Percentiles rank a stretch among this genome's conserved stretches.
These are phyloP conservation scores for Pythium vanterpoolii DNA, from an alignment of 352 stramenopile species.

Conservation along the genomic window DNA sequence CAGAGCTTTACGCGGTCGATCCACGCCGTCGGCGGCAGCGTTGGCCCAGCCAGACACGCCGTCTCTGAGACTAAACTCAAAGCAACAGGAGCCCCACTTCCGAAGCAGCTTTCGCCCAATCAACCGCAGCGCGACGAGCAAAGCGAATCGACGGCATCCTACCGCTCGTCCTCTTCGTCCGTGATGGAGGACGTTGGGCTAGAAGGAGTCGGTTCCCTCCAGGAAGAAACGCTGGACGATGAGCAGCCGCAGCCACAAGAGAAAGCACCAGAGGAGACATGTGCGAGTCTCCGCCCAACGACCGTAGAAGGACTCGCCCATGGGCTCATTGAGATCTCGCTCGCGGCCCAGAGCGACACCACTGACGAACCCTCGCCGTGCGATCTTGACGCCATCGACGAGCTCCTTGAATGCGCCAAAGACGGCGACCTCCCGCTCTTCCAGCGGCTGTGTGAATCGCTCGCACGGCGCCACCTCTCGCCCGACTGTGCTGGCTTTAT, in stretches of 20 bases:
- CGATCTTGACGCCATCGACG: slow-evolving; percentile 50
- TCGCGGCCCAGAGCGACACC: slow-evolving; percentile 18
- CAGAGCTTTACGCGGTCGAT: slow-evolving; percentile 31
- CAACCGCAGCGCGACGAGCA: slow-evolving; percentile 5
- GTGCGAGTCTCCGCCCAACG: neutral
- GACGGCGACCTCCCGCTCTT: slow-evolving; percentile 52
- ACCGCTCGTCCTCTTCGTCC: slow-evolving; percentile 4
- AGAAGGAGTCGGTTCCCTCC: slow-evolving; percentile 4
- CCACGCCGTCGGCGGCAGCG: slow-evolving; percentile 1
- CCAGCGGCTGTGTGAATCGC: slow-evolving; percentile 37
- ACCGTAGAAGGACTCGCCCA: neutral
- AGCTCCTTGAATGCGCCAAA: slow-evolving; percentile 64
- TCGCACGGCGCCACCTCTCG: slow-evolving; percentile 37
- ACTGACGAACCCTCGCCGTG: slow-evolving; percentile 11
- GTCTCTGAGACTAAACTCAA: slow-evolving; percentile 7
- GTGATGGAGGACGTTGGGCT: slow-evolving; percentile 11
- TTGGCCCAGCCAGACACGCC: neutral
- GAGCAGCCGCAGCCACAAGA: neutral
- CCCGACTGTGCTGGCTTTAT: slow-evolving; percentile 60
- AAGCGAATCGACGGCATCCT: slow-evolving; percentile 13
- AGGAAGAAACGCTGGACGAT: neutral
- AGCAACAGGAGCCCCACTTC: slow-evolving; percentile 2
- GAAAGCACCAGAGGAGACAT: neutral
- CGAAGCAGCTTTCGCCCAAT: slow-evolving; percentile 8
- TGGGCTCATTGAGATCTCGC: slow-evolving; percentile 68